Conservation (phyloP, 139 green algal genomes). For the Dunaliella primolecta region DNA sequence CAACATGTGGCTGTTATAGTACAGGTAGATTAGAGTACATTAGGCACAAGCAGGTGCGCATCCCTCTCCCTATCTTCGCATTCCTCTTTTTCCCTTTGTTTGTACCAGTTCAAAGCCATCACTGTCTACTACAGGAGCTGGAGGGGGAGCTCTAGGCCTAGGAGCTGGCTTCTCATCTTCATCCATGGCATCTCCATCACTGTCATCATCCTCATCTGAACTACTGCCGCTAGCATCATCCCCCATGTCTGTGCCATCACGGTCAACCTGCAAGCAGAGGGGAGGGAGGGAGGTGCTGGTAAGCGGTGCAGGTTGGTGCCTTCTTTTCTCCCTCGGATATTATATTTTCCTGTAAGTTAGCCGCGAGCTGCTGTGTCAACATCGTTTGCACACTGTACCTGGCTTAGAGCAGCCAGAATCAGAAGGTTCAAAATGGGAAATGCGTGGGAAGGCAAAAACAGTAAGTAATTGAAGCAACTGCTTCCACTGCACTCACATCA, state of each 20-base stretch:
- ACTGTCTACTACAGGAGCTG: conserved; percentile 51
- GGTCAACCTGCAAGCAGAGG: conserved; percentile 43
- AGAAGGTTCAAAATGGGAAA: neutral
- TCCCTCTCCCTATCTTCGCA: too few relatives aligned
- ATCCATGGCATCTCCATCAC: conserved; percentile 30
- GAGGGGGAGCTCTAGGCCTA: neutral
- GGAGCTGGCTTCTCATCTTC: conserved; percentile 38
- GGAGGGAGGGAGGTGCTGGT: neutral
- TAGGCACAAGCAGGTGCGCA: too few relatives aligned
- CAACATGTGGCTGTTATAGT: too few relatives aligned
- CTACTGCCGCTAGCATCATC: conserved; percentile 35
- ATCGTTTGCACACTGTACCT: too few relatives aligned
- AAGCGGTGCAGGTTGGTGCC: neutral
- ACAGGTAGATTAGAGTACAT: too few relatives aligned
- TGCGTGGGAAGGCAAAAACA: neutral
- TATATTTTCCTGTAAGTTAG: too few relatives aligned
- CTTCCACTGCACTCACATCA: too few relatives aligned
- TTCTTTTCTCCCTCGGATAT: neutral
- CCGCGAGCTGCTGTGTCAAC: too few relatives aligned
- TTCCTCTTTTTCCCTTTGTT: neutral
- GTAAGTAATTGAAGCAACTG: too few relatives aligned
- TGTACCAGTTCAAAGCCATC: conserved; percentile 71
- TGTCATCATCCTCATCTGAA: conserved; percentile 26
- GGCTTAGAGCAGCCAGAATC: neutral
- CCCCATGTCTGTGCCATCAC: conserved; percentile 49